Evolutionary conservation across 495 filamentous ascomycete species (phyloP).

Genomic region (Penicillium verhagenii): DNA sequence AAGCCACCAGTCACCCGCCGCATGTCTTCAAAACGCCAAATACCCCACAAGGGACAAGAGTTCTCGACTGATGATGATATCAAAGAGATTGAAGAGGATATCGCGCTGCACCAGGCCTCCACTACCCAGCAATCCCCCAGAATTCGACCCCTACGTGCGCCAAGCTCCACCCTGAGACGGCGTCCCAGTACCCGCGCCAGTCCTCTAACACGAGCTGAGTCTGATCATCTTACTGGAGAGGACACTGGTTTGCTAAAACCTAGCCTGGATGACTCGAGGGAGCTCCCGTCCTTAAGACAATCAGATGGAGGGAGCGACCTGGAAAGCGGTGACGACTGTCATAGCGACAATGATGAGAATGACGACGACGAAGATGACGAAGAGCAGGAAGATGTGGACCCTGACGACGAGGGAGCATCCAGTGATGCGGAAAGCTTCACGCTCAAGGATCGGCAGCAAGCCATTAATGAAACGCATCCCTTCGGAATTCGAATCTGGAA

Average conservation of each 20-base stretch:
- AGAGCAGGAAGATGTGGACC: too few species aligned
- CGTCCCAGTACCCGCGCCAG: constrained; percentile 59
- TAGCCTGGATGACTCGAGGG: constrained; percentile 18
- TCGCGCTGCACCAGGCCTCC: constrained; percentile 34
- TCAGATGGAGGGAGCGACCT: constrained; percentile 20
- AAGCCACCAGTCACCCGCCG: constrained; percentile 71
- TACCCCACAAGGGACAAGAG: constrained; percentile 76
- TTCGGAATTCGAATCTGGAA: constrained; percentile 99
- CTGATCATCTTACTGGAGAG: constrained; percentile 50
- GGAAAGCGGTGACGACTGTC: constrained; percentile 19
- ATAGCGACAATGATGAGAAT: constrained; percentile 16
- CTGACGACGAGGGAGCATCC: constrained; percentile 53
- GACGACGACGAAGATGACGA: constrained; percentile 23
- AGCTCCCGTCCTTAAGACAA: constrained; percentile 28
- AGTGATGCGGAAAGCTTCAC: constrained; percentile 81
- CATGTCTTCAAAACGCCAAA: constrained; percentile 68
- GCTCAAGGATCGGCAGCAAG: constrained; percentile 88
- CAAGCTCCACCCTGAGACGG: constrained; percentile 70
- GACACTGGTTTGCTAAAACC: constrained; percentile 38
- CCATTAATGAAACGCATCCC: constrained; percentile 98
- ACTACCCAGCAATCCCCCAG: constrained; percentile 38
- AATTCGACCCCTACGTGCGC: constrained; percentile 38
- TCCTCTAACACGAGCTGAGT: constrained; percentile 57
- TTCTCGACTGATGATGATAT: constrained; percentile 94
- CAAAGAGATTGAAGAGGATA: constrained; percentile 70